These are phyloP conservation scores for Boechera divaricarpa DNA, from an alignment of 345 rosid genomes.

Conservation along the genomic window DNA sequence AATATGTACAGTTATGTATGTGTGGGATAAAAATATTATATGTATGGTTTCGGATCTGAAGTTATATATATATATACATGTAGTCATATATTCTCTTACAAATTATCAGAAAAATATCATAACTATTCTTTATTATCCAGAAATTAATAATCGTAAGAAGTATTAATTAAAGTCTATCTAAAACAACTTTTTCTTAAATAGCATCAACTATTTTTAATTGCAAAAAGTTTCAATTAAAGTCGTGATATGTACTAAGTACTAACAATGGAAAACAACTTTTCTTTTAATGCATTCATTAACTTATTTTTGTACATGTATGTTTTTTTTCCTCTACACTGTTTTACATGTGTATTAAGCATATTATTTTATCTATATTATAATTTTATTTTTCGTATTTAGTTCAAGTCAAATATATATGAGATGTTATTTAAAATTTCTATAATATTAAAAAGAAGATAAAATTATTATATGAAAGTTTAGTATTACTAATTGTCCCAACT, in stretches of 20 bases:
- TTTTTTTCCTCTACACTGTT: neutral
- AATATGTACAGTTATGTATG: neutral
- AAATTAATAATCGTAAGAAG: neutral
- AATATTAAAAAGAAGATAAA: too few species aligned
- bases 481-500: neutral
- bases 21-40: too few species aligned
- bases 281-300: neutral
- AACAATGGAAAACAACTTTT: neutral
- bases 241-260: neutral
- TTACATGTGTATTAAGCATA: neutral
- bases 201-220: neutral
- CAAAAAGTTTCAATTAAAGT: neutral
- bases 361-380: neutral
- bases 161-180: neutral
- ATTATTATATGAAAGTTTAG: neutral
- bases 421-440: neutral
- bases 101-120: neutral
- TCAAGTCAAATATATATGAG: neutral
- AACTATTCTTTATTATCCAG: neutral
- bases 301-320: neutral
- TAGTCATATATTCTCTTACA: too few species aligned
- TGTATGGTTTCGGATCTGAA: neutral
- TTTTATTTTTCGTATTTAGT: neutral
- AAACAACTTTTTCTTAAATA: too few species aligned
- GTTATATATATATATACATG: too few species aligned